Evolutionary conservation across 371 early-diverging fungal genomes (phyloP).

Genomic region (Batkoa obscura): DNA sequence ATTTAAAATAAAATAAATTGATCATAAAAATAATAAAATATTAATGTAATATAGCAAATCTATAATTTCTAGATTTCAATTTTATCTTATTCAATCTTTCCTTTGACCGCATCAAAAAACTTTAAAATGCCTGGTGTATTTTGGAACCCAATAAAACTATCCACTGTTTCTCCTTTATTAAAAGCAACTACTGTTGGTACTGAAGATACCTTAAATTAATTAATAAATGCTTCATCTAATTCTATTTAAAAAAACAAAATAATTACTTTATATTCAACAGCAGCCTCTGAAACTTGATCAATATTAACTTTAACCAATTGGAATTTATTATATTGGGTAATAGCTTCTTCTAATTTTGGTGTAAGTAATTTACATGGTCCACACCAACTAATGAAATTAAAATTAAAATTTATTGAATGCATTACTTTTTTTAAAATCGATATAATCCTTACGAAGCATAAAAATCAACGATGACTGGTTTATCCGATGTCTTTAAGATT

Average conservation of each 20-base stretch:
- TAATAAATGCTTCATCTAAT: not conserved
- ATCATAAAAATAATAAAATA: too few species aligned
- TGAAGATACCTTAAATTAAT: slow-evolving; percentile 25
- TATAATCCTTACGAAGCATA: slow-evolving; percentile 37
- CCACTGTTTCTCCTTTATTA: slow-evolving; percentile 32
- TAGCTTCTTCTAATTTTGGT: slow-evolving; percentile 36
- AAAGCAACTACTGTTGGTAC: slow-evolving; percentile 60
- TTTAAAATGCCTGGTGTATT: slow-evolving; percentile 18
- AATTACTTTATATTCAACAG: slow-evolving; percentile 31
- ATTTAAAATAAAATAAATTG: too few species aligned
- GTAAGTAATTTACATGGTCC: slow-evolving; percentile 56
- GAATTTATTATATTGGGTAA: slow-evolving; percentile 35
- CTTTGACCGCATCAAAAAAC: slow-evolving; percentile 31
- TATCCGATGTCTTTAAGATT: slow-evolving; percentile 26
- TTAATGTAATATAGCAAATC: too few species aligned
- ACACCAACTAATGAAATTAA: slow-evolving; percentile 72
- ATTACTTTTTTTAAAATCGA: not conserved
- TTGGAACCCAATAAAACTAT: slow-evolving; percentile 43
- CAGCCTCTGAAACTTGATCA: slow-evolving; percentile 33
- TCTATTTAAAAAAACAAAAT: not conserved
- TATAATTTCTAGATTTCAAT: too few species aligned
- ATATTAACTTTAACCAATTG: slow-evolving; percentile 54
- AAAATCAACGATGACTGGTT: slow-evolving; percentile 62
- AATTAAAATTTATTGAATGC: not conserved
- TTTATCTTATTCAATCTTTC: too few species aligned